A percentile compares a stretch with the other conserved stretches of the same genome.
These are phyloP conservation scores for Osmanthus fragrans DNA, from an alignment of 257 asterid genomes.

Conservation along the genomic window DNA sequence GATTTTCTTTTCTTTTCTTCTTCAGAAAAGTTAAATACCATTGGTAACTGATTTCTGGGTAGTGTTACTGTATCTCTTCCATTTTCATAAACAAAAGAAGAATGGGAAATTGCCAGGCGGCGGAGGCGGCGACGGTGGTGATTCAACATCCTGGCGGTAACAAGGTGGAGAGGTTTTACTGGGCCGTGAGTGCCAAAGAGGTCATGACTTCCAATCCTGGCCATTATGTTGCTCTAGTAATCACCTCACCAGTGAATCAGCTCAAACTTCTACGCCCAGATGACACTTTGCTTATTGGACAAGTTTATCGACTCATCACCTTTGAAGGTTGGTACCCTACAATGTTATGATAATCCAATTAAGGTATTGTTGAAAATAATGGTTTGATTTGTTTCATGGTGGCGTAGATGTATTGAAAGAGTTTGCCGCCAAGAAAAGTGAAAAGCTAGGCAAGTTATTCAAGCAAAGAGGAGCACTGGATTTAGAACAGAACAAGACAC, in stretches of 20 bases:
- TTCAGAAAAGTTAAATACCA: too few relatives aligned
- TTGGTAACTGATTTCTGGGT: too few relatives aligned
- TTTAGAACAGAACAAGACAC: constrained; percentile 23
- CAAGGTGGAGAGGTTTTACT: constrained; percentile 68
- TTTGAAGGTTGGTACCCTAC: constrained; percentile 53
- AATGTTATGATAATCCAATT: background rate
- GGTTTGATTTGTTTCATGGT: background rate
- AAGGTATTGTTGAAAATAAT: background rate
- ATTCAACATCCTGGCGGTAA: constrained; percentile 8
- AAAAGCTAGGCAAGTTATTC: constrained; percentile 56
- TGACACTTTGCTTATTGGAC: constrained; percentile 68
- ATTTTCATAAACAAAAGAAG: background rate
- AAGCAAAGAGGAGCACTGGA: constrained; percentile 48
- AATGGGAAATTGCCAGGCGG: constrained; percentile 94
- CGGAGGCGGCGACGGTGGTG: constrained; percentile 58
- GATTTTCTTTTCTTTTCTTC: too few relatives aligned
- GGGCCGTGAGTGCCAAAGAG: constrained; percentile 65
- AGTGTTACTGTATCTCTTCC: background rate
- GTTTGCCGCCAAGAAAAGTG: constrained; percentile 61
- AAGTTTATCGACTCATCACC: constrained; percentile 76
- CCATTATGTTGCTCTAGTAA: constrained; percentile 74
- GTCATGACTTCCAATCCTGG: constrained; percentile 82
- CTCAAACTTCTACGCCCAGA: constrained; percentile 80
- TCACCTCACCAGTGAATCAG: constrained; percentile 55
- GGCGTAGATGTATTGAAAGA: constrained; percentile 64